phyloP scores from a whole-genome alignment of 1,139 yeast species.

The Pichia terricola region DNA sequence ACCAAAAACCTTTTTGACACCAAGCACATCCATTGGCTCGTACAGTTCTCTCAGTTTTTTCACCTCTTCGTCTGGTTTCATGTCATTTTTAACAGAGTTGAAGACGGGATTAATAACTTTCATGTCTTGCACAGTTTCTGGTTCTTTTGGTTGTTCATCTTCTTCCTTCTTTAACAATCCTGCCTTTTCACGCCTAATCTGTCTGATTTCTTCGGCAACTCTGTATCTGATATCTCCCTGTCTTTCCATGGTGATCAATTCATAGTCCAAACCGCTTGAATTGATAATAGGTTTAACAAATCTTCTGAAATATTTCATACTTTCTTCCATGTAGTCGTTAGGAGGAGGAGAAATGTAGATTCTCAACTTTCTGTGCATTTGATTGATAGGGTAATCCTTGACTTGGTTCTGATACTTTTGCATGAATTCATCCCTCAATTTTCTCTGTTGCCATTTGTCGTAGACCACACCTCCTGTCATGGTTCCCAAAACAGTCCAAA shows the following conservation, averaged over 20 bases:
- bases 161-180: conserved; percentile 11
- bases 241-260: conserved; percentile 60
- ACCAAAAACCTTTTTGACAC: conserved; percentile 39
- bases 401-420: conserved; percentile 37
- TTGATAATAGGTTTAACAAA: conserved; percentile 82
- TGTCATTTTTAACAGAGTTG: conserved; percentile 5
- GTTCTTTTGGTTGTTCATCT: conserved; percentile 5
- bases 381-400: conserved; percentile 29
- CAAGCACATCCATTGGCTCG: conserved; percentile 44
- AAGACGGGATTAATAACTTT: conserved; percentile 4
- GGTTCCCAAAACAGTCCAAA: conserved; percentile 63
- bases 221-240: conserved; percentile 81
- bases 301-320: conserved; percentile 64
- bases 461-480: conserved; percentile 67
- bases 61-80: conserved; percentile 16
- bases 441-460: conserved; percentile 67
- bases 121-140: background rate
- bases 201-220: conserved; percentile 79
- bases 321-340: conserved; percentile 74
- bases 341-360: conserved; percentile 95
- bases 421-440: conserved; percentile 60
- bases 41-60: conserved; percentile 32
- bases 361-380: conserved; percentile 65
- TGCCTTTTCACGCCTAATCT: conserved; percentile 34
- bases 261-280: conserved; percentile 81